Evolutionary conservation across 345 rosid genomes (phyloP), one percentile per base, ranked within the genome.

Genomic region (Brassica rapa): DNA sequence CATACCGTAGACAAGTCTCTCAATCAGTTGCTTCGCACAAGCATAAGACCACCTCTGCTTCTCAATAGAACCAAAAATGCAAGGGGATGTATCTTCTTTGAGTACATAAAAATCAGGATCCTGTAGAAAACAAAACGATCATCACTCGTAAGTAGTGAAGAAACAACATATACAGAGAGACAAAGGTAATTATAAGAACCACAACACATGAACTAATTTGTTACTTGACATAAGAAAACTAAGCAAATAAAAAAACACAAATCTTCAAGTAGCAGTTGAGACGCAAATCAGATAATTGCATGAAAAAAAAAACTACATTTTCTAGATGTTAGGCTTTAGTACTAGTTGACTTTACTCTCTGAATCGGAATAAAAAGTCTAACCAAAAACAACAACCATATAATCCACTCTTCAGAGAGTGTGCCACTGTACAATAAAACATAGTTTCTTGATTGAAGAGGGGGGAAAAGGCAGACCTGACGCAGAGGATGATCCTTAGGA

Each of bases 41-140:
- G 99, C 99, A 85, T 91, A 93, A 0, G 98, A 96, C 99, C 99
- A 96, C 86, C 98, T 89, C 85, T 96, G 99, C 90, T 96, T 96
- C 88, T 96, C 99, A 68, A 96, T 90, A 71, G 99, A 72, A 60
- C 99, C 99, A 80, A 96, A 96, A 57, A 96, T 93, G 92, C 99
- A 96, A 33, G 98, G 99, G 8, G 98, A 96, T 8, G 73, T 25
- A 86, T 93, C 97, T 84, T 96, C 99, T 80, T 87, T 89, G 24
- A 96, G 98, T 60, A 96, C 79, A 77, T 87, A 96, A 80, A 88
- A 93, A 12, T 92, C 86, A 68, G 99, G 99, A 83, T 96, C 99
- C 99, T 96, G 82, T 41, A 70, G n/a, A n/a, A n/a, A n/a, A n/a
- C n/a, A n/a, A n/a, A 66, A 41, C 19, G 23, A 82, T 27, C 37